A percentile compares a stretch with the other conserved stretches of the same genome.
Evolutionary conservation across 2,329 filamentous ascomycete genomes (phyloP).

Genomic region (Monosporascus cannonballus): DNA sequence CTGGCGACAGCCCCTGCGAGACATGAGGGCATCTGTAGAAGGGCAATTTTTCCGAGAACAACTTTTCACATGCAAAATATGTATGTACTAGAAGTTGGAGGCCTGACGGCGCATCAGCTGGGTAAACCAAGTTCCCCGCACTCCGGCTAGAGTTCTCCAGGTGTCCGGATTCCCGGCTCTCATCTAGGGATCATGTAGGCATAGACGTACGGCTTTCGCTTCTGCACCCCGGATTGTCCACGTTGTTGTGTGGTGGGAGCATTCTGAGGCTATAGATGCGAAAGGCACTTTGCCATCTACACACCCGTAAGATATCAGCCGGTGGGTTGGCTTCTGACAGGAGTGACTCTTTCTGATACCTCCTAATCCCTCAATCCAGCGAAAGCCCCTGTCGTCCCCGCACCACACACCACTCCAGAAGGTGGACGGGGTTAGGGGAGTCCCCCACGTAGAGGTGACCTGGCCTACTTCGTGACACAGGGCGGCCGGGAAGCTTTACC

Average conservation of each 20-base stretch:
- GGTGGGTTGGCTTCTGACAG: too few relatives aligned
- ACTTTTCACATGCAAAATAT: too few relatives aligned
- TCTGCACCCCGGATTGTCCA: background rate
- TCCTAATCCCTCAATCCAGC: background rate
- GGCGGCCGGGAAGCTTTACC: conserved; percentile 21
- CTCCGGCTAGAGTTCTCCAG: background rate
- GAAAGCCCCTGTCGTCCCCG: background rate
- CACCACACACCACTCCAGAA: background rate
- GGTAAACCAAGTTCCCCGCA: background rate
- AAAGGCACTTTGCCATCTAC: background rate
- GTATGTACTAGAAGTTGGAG: too few relatives aligned
- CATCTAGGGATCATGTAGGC: background rate
- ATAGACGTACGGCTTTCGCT: background rate
- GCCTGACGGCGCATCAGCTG: too few relatives aligned
- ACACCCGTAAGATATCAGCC: background rate
- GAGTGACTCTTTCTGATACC: too few relatives aligned
- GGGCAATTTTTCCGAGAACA: too few relatives aligned
- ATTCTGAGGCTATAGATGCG: background rate
- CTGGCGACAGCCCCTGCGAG: background rate
- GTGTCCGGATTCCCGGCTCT: background rate
- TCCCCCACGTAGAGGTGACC: conserved; percentile 9
- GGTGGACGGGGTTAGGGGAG: background rate
- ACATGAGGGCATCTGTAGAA: too few relatives aligned
- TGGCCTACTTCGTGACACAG: conserved; percentile 14
- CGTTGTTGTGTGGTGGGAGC: background rate